phyloP scores from a whole-genome alignment of 192 early-diverging fungal species.

The Gaertneriomyces sp. region DNA sequence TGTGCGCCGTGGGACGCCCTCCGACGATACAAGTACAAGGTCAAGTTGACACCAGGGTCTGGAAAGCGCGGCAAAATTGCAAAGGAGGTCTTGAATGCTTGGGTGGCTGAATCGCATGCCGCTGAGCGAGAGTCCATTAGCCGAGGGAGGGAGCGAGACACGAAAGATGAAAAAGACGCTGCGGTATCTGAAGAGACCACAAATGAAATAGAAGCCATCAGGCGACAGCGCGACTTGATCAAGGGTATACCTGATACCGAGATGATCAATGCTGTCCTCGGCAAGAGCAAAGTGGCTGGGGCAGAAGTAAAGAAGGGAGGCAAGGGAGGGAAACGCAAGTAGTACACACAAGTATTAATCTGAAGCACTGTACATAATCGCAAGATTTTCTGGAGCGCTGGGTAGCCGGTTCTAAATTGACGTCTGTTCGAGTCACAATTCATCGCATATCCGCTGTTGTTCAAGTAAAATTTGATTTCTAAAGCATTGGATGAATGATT shows the following conservation, averaged over 20 bases:
- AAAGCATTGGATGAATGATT: no score
- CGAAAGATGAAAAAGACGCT: neutral
- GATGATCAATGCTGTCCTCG: constrained; percentile 73
- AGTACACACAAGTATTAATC: no score
- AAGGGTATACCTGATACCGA: constrained; percentile 81
- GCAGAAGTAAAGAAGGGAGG: constrained; percentile 11
- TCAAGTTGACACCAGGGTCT: constrained; percentile 86
- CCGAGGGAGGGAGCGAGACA: neutral
- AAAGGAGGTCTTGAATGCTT: constrained; percentile 51
- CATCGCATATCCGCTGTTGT: no score
- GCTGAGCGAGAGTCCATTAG: constrained; percentile 2
- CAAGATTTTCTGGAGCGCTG: no score
- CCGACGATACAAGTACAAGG: constrained; percentile 88
- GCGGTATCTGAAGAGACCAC: constrained; percentile 18
- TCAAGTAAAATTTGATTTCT: no score
- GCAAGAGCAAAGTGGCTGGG: constrained; percentile 69
- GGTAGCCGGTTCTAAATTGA: no score
- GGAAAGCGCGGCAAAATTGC: constrained; percentile 88
- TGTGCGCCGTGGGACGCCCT: constrained; percentile 88
- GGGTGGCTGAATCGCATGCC: constrained; percentile 28
- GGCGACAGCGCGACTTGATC: constrained; percentile 67
- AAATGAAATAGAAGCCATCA: constrained; percentile 25
- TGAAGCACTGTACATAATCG: no score
- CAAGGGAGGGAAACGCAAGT: constrained; percentile 5
- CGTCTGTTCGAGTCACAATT: no score